Percentiles rank a stretch among this genome's conserved stretches.
phyloP scores from a whole-genome alignment of 441 rosid genomes.

The Jatropha podagrica region DNA sequence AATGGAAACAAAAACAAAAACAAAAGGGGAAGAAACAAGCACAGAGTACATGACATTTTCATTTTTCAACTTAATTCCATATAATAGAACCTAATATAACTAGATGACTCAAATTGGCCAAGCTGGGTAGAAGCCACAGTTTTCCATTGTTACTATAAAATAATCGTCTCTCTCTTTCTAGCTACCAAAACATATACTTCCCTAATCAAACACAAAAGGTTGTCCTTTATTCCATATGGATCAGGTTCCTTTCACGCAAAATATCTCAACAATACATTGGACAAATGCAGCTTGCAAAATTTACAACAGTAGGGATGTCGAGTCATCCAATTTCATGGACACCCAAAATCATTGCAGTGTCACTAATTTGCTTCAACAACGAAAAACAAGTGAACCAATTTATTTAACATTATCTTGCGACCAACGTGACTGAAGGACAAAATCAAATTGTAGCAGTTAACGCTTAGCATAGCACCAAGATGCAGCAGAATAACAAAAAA shows the following conservation, averaged over 20 bases:
- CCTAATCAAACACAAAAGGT: not conserved
- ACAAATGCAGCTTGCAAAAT: not conserved
- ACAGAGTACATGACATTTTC: too few relatives aligned
- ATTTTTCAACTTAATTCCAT: not conserved
- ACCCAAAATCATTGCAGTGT: not conserved
- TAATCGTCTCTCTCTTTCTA: not conserved
- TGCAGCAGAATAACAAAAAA: not conserved
- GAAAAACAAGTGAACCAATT: not conserved
- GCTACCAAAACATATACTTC: not conserved
- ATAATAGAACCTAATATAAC: not conserved
- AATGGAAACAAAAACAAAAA: not conserved
- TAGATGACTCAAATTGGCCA: not conserved
- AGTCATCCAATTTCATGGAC: not conserved
- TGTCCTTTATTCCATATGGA: not conserved
- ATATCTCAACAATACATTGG: not conserved
- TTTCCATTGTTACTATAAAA: slow-evolving; percentile 1
- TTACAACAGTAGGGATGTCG: not conserved
- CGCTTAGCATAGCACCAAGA: not conserved
- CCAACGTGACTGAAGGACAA: not conserved
- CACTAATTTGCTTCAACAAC: not conserved
- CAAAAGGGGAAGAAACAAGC: not conserved
- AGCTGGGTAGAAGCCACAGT: not conserved
- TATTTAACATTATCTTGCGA: not conserved
- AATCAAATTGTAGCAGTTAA: not conserved
- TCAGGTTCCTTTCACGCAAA: not conserved